Percentiles rank a stretch among this genome's conserved stretches.
Conservation (phyloP, 345 rosid species). For the Toxicodendron radicans region DNA sequence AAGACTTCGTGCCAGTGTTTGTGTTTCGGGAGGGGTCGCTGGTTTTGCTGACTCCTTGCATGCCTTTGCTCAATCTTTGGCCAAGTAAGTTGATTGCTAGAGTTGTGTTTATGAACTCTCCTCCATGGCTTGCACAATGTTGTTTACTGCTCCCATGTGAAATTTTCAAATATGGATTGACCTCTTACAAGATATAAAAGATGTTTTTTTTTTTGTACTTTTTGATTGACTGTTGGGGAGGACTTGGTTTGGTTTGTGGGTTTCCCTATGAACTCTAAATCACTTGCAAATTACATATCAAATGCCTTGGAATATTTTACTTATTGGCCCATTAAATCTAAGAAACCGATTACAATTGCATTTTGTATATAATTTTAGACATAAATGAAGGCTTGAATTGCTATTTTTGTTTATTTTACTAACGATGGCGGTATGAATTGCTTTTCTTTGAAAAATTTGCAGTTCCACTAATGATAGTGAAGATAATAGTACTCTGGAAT, state of each 20-base stretch:
- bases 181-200: background rate
- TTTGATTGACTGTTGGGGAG: background rate
- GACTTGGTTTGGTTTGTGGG: background rate
- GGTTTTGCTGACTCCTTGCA: slow-evolving; percentile 77
- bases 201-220: background rate
- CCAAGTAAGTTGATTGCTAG: slow-evolving; percentile 61
- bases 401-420: background rate
- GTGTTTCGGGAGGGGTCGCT: slow-evolving; percentile 60
- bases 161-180: slow-evolving; percentile 1
- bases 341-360: background rate
- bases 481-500: slow-evolving; percentile 71
- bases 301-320: background rate
- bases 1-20: slow-evolving; percentile 69
- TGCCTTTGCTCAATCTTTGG: slow-evolving; percentile 82
- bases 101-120: background rate
- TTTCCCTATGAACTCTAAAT: background rate
- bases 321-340: slow-evolving; percentile 4
- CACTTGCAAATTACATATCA: background rate
- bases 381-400: background rate
- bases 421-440: slow-evolving; percentile 16
- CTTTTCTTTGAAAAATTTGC: slow-evolving; percentile 31
- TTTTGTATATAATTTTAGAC: background rate
- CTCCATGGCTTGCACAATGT: background rate
- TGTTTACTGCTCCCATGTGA: background rate
- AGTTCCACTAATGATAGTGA: slow-evolving; percentile 71